These are phyloP conservation scores for Daldinia decipiens DNA, from an alignment of 495 filamentous ascomycete species.

Conservation along the genomic window DNA sequence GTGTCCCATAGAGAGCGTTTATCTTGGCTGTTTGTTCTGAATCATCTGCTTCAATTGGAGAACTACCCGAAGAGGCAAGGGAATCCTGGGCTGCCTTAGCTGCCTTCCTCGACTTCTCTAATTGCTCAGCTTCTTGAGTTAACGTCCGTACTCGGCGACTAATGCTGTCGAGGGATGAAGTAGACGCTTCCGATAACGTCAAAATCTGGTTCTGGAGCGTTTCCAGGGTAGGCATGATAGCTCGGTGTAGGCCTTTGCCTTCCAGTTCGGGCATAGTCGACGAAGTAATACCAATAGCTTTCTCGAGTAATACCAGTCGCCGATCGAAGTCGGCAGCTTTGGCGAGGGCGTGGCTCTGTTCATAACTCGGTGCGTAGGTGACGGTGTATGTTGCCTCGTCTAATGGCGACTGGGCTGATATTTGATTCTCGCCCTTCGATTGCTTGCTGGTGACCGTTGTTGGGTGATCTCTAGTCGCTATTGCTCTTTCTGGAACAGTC, in stretches of 20 bases:
- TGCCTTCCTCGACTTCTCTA: constrained; percentile 75
- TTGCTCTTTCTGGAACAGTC: constrained; percentile 45
- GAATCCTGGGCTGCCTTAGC: constrained; percentile 74
- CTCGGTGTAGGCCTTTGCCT: constrained; percentile 64
- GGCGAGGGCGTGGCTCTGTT: constrained; percentile 72
- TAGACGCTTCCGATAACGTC: constrained; percentile 70
- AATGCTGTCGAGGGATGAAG: constrained; percentile 76
- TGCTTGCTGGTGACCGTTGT: constrained; percentile 25
- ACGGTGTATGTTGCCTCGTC: constrained; percentile 60
- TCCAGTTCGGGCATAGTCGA: constrained; percentile 72
- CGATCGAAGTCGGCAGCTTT: constrained; percentile 89
- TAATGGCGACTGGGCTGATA: constrained; percentile 17
- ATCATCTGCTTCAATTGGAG: constrained; percentile 53
- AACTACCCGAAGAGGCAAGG: constrained; percentile 58
- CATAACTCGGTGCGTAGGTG: constrained; percentile 65
- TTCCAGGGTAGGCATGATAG: constrained; percentile 83
- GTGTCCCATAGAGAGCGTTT: constrained; percentile 88
- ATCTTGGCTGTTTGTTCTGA: constrained; percentile 84
- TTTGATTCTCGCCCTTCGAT: constrained; percentile 28
- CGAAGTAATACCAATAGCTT: constrained; percentile 78
- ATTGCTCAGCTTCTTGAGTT: constrained; percentile 79
- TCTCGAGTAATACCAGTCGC: constrained; percentile 81
- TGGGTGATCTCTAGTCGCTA: constrained; percentile 45
- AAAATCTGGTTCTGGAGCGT: constrained; percentile 76
- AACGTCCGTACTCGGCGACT: constrained; percentile 77